These are phyloP conservation scores for Pseudogymnoascus verrucosus DNA, from an alignment of 2,329 filamentous ascomycete species.

Conservation along the genomic window DNA sequence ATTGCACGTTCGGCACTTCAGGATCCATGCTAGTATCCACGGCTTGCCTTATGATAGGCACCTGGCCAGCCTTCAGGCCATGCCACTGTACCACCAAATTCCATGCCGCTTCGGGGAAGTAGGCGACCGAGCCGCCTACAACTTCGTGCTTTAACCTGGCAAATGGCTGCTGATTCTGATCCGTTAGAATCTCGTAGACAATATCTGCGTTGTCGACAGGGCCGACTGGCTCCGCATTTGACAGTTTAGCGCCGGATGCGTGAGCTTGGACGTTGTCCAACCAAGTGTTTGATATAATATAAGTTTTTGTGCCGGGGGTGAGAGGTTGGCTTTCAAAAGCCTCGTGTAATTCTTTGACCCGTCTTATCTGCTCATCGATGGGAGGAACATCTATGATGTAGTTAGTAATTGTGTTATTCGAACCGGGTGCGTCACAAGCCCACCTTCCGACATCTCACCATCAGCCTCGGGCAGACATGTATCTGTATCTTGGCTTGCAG, in stretches of 20 bases:
- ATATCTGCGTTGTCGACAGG: slow-evolving; percentile 85
- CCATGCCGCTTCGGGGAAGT: slow-evolving; percentile 76
- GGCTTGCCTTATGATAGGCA: slow-evolving; percentile 65
- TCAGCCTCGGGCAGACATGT: background rate
- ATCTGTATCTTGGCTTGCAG: background rate
- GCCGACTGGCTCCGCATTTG: slow-evolving; percentile 55
- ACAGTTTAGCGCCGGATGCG: slow-evolving; percentile 48
- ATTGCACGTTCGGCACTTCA: slow-evolving; percentile 59
- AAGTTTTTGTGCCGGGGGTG: slow-evolving; percentile 48
- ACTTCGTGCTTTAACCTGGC: slow-evolving; percentile 65
- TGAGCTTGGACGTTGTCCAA: slow-evolving; percentile 63
- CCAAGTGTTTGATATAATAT: slow-evolving; percentile 73
- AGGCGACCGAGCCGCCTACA: slow-evolving; percentile 62
- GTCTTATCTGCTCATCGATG: slow-evolving; percentile 64
- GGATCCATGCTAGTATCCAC: slow-evolving; percentile 64
- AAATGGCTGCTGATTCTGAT: slow-evolving; percentile 48
- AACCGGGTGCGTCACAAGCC: background rate
- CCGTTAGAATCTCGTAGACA: slow-evolving; percentile 51
- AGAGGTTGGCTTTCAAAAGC: slow-evolving; percentile 32
- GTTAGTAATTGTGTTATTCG: background rate
- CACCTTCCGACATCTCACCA: background rate
- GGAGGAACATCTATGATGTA: slow-evolving; percentile 30
- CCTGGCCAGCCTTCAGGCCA: slow-evolving; percentile 60
- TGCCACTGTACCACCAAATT: slow-evolving; percentile 76
- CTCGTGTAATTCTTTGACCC: slow-evolving; percentile 55